phyloP scores from a whole-genome alignment of 2,329 filamentous ascomycete genomes.

The Penicillium sp. region DNA sequence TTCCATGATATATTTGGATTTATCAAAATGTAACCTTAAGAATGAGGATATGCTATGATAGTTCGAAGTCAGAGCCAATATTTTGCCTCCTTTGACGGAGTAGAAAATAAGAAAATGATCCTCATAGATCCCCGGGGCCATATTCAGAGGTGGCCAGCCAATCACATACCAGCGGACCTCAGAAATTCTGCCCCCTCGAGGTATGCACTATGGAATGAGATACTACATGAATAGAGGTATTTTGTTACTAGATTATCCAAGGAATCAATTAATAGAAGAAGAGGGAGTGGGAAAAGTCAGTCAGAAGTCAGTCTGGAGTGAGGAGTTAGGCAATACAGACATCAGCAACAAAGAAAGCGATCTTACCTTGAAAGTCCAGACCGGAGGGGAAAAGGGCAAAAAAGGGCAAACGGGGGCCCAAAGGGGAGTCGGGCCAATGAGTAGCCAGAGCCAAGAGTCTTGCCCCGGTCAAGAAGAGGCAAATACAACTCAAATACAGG shows the following conservation, averaged over 20 bases:
- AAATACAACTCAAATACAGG: background rate
- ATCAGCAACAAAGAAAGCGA: background rate
- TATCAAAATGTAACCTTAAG: background rate
- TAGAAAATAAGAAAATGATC: background rate
- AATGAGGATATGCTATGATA: too few species aligned
- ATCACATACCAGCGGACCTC: background rate
- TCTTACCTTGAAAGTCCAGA: constrained; percentile 1
- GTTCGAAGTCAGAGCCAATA: background rate
- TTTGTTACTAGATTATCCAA: background rate
- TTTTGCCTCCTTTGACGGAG: too few species aligned
- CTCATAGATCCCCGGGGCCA: background rate
- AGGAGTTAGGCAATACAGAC: background rate
- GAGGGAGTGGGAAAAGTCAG: background rate
- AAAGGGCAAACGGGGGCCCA: background rate
- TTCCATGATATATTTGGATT: background rate
- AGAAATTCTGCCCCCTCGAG: background rate
- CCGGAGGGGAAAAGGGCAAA: constrained; percentile 8
- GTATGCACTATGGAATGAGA: constrained; percentile 2
- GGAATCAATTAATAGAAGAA: background rate
- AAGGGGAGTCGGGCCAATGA: background rate
- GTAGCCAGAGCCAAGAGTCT: background rate
- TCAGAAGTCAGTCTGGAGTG: background rate
- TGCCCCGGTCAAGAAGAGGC: background rate
- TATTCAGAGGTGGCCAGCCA: background rate
- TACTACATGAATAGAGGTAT: background rate